Evolutionary conservation across 2,329 filamentous ascomycete species (phyloP), one percentile per base, ranked within the genome.

Genomic region (Botrytis medusae): DNA sequence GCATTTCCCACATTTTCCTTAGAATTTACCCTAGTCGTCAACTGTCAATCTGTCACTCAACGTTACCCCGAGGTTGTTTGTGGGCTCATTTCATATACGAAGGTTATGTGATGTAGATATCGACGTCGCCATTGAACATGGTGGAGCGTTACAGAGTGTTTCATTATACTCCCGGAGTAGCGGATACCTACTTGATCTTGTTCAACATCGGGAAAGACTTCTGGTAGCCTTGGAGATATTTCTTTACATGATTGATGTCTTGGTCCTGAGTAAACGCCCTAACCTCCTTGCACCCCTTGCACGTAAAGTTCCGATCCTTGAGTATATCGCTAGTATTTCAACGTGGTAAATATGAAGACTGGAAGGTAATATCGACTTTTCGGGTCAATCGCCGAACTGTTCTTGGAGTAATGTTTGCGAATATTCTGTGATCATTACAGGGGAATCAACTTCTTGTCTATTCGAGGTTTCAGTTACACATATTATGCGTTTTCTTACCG

Each of bases 101-200:
- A 68, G 46, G 18, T 34, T 68, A 42, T 57, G n/a, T 29, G n/a
- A 57, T 29, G n/a, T n/a, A 68, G 34, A 57, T 57, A 29, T 40
- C 32, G 25, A 71, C 60, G 29, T 73, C 57, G 51, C 59, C 37
- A 37, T 67, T 42, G 48, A 37, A 51, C 61, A 48, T 44, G 37
- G 64, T 42, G 51, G 69, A 60, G 42, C 57, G 63, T 72, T 60
- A 68, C 71, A 69, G 32, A 69, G 34, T 73, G 69, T 74, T 69
- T 74, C 71, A 73, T 71, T 65, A 71, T 62, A 57, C 51, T 61
- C 69, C 69, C 62, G 71, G 71, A 59, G 69, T 59, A 42, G 46
- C 72, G 71, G 73, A 65, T 64, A 69, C 63, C 32, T 74, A 74
- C 73, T 42, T 69, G 14, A 74, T 74, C 73, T 64, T 69, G 73